Conservation (phyloP, 495 filamentous ascomycete genomes). For the Neurospora sp. region DNA sequence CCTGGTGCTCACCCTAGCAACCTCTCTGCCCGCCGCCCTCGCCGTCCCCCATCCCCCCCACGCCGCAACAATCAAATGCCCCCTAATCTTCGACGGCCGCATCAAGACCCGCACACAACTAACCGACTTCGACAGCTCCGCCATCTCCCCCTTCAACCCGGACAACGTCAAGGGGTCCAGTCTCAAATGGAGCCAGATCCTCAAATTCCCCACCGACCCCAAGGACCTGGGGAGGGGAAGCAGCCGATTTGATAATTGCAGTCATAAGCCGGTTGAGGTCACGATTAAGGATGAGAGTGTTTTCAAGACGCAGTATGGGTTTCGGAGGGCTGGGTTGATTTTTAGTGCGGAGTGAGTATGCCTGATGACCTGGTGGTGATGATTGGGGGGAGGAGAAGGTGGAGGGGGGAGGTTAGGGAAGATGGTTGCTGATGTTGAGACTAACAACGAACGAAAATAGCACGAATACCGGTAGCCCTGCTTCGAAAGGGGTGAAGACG, state of each 20-base stretch:
- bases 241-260: constrained; percentile 33
- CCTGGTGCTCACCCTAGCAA: constrained; percentile 1
- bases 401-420: neutral
- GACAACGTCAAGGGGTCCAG: constrained; percentile 36
- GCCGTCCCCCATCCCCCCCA: neutral
- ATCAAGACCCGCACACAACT: constrained; percentile 18
- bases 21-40: neutral
- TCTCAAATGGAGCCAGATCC: constrained; percentile 36
- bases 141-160: constrained; percentile 34
- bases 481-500: constrained; percentile 37
- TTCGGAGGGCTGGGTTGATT: constrained; percentile 45
- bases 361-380: neutral
- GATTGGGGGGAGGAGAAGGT: neutral
- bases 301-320: constrained; percentile 45
- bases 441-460: neutral
- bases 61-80: constrained; percentile 27
- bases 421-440: neutral
- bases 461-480: constrained; percentile 38
- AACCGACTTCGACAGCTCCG: constrained; percentile 34
- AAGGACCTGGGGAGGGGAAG: constrained; percentile 1
- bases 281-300: constrained; percentile 43
- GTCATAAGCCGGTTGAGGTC: constrained; percentile 35
- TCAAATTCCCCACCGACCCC: constrained; percentile 29
- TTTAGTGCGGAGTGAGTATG: constrained; percentile 27
- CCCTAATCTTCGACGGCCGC: constrained; percentile 36